phyloP scores from a whole-genome alignment of 2,329 filamentous ascomycete species.

The Metarhizium album region DNA sequence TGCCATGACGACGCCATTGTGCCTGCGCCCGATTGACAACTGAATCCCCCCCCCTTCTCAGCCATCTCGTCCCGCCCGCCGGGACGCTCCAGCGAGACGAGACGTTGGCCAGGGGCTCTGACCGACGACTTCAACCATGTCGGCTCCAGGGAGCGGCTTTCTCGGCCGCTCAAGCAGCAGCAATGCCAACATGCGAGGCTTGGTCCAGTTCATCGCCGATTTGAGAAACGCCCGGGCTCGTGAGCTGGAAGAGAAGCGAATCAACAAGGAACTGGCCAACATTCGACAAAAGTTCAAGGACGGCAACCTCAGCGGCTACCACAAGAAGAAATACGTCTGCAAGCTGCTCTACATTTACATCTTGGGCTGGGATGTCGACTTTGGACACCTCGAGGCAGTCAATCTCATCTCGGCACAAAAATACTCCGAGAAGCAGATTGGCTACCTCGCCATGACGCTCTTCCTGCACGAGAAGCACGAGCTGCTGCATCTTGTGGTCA shows the following conservation, averaged over 20 bases:
- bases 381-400: constrained; percentile 95
- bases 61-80: neutral
- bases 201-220: constrained; percentile 98
- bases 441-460: constrained; percentile 91
- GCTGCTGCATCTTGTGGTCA: constrained; percentile 88
- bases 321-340: constrained; percentile 99
- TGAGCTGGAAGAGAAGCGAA: constrained; percentile 95
- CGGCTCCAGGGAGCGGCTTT: constrained; percentile 48
- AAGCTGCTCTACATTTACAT: constrained; percentile 99
- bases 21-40: neutral
- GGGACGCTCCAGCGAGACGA: neutral
- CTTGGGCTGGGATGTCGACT: constrained; percentile 97
- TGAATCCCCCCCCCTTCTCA: neutral
- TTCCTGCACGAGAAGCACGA: constrained; percentile 98
- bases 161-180: constrained; percentile 54
- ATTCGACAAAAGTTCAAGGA: constrained; percentile 98
- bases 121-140: constrained; percentile 30
- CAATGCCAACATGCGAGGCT: constrained; percentile 63
- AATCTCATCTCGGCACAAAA: constrained; percentile 95
- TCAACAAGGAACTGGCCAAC: constrained; percentile 98
- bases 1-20: neutral
- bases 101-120: constrained; percentile 5
- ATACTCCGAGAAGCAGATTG: constrained; percentile 99
- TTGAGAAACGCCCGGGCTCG: constrained; percentile 87
- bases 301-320: constrained; percentile 85